Conservation (phyloP, 495 filamentous ascomycete species). For the Penicillium subrubescens region DNA sequence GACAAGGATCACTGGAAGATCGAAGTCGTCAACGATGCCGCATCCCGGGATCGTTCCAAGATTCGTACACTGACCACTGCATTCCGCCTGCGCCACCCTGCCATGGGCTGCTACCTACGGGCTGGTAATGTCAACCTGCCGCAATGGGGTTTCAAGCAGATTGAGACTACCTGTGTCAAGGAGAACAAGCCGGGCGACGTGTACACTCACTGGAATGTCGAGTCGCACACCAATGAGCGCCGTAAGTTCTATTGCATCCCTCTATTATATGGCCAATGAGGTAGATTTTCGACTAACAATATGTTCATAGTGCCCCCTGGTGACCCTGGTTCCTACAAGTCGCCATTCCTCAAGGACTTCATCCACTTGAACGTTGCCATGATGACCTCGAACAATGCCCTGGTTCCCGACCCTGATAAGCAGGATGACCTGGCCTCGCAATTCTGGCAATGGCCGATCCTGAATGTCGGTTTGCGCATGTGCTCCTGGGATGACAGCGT, state of each 20-base stretch:
- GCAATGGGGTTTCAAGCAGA: constrained; percentile 99
- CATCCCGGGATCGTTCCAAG: constrained; percentile 80
- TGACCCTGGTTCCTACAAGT: constrained; percentile 92
- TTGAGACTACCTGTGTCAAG: constrained; percentile 94
- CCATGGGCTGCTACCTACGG: constrained; percentile 88
- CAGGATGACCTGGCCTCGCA: constrained; percentile 96
- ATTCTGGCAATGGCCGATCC: constrained; percentile 98
- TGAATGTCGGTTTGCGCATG: constrained; percentile 95
- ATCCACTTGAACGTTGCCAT: constrained; percentile 98
- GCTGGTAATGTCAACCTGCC: constrained; percentile 96
- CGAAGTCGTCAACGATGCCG: constrained; percentile 87
- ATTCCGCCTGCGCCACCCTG: constrained; percentile 83
- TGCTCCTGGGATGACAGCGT: constrained; percentile 96
- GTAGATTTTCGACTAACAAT: constrained; percentile 5
- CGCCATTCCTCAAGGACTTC: constrained; percentile 94
- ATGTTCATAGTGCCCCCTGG: constrained; percentile 72
- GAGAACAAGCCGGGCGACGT: constrained; percentile 89
- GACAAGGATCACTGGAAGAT: constrained; percentile 98
- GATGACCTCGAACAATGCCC: constrained; percentile 99
- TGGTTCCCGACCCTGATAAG: constrained; percentile 98
- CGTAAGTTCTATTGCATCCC: constrained; percentile 58
- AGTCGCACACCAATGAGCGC: constrained; percentile 91
- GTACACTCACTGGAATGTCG: constrained; percentile 99
- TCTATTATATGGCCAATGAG: not conserved
- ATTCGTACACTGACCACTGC: constrained; percentile 91